These are phyloP conservation scores for Cicer yamashitae DNA, from an alignment of 306 rosid species.

Conservation along the genomic window DNA sequence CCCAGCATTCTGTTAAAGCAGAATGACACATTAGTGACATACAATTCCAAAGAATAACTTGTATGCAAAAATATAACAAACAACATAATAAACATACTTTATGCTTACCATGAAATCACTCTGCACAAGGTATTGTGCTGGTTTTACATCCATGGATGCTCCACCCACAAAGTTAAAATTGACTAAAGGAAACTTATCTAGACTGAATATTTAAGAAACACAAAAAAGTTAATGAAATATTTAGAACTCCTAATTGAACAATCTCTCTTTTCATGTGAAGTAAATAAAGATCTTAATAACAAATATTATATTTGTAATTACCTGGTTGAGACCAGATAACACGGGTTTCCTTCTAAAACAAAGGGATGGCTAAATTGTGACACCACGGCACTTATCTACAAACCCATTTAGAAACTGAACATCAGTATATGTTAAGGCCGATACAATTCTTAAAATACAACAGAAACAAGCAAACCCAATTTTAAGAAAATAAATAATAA, in stretches of 20 bases:
- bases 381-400: conserved; percentile 71
- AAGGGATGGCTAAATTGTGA: conserved; percentile 66
- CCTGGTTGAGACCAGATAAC: conserved; percentile 84
- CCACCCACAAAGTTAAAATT: conserved; percentile 85
- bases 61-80: conserved; percentile 11
- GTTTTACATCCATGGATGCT: conserved; percentile 89
- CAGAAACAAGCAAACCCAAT: no score
- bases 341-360: conserved; percentile 76
- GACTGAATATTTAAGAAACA: conserved; percentile 59
- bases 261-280: no score
- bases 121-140: conserved; percentile 81
- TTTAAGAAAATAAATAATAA: no score
- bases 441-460: no score
- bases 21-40: conserved; percentile 36
- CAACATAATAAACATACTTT: conserved; percentile 10
- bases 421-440: background rate
- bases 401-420: conserved; percentile 42
- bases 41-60: conserved; percentile 37
- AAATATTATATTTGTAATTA: conserved; percentile 44
- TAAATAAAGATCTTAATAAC: conserved; percentile 6
- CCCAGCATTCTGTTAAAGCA: conserved; percentile 64
- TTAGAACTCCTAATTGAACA: no score
- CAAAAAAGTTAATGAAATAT: background rate
- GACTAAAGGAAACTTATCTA: conserved; percentile 70
- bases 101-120: conserved; percentile 63